Base-by-base conservation (phyloP, 805 yeast species). In the Kazachstania psychrophila region DNA sequence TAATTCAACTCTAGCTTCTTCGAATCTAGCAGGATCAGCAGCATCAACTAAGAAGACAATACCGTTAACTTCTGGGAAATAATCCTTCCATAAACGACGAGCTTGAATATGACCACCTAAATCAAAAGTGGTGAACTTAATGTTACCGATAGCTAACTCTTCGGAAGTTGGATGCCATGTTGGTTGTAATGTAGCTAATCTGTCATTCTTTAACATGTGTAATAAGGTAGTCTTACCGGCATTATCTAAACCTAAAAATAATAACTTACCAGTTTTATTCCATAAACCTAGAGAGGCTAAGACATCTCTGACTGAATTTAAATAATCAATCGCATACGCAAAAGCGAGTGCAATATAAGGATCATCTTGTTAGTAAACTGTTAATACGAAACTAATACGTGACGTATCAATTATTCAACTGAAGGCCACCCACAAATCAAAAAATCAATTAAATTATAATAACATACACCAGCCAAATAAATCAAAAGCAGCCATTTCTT, bases 61-160 rank as follows among this genome's bases (percentile, higher is more conserved):
- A 39, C 96, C 98, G 62, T 87, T 84, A 34, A 92, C 99, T 67
- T 92, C 99, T 41, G 99, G 99, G 80, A 92, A 92, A 64, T 92
- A 92, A 62, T 92, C 97, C 61, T 88, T 88, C 99, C 99, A 92
- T 58, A 92, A 77, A 67, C 98, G 86, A 68, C 99, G 88, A 34
- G 99, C 97, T 67, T 89, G 96, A 62, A 76, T 80, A 69, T 92
- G 99, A 30, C 99, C 99, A 65, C 99, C 99, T 51, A 92, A 73
- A 63, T 92, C 99, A 54, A 92, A 92, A 20, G 99, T 92, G 42
- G 99, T 92, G 73, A 92, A 92, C 62, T 89, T 80, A 44, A 89
- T 94, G 51, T 83, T 81, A 50, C 97, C 98, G 53, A 92, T 92
- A 44, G 96, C 88, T 54, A 92, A 74, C 62, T 92, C 99, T 65